Base-by-base conservation (phyloP, 352 stramenopile genomes). In the Globisporangium paddicum region DNA sequence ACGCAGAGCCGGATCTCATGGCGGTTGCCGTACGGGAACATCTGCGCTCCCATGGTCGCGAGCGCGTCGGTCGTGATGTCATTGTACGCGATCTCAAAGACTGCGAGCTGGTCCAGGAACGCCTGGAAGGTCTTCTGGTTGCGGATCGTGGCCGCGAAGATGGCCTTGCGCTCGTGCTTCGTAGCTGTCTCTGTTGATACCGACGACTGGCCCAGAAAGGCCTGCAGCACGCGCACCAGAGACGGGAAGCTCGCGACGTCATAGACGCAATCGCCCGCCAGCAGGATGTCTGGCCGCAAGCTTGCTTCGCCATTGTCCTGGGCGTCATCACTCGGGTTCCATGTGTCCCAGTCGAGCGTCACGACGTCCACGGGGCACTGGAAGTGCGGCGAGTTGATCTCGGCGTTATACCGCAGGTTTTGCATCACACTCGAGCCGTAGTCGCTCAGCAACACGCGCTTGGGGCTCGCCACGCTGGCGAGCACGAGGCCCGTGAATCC, bases 341-440 rank as follows among this genome's bases (percentile, higher is more conserved):
- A 91, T 0, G 70, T 81, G 8, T 86, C 81, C 84, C 84, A 93
- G 55, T 93, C 81, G 13, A 93, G 64, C 18, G 71, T 66, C 32
- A 83, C 58, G 26, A 88, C 79, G 8, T 79, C 62, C 34, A 91
- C 72, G 1, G 76, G 68, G 18, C 79, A 90, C 30, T 62, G 45
- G 42, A 75, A 75, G 26, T 71, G 70, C 55, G 30, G 52, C 0
- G 69, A 52, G 49, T 94, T 94, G 60, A 92, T 71, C 50, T 94
- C 84, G 19, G 79, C 72, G 54, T 92, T 94, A 67, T 94, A 94
- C 4, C 77, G 75, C 23, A 92, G 40, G 53, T 94, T 94, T 52
- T 89, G 77, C 72, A 92, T 79, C n/a, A 94, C 84, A n/a, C 70
- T 81, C 2, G 80, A 77, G 19, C 82, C 79, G 65, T 94, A 92